Base-by-base conservation (phyloP, 75 land plant genomes). In the Larix kaempferi region DNA sequence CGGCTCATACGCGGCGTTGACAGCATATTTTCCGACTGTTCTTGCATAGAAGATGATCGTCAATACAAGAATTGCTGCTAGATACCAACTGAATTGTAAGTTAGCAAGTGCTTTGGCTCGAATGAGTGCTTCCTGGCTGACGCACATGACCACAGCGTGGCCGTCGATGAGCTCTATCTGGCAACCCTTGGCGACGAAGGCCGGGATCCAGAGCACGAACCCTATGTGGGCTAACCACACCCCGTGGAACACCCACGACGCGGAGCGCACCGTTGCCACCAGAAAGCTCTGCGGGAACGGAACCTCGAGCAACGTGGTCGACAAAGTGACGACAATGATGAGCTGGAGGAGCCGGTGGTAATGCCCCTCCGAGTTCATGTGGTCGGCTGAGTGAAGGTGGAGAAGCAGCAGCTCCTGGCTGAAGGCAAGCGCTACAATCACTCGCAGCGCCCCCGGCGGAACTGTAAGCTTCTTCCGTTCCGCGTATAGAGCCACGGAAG, bases 341-440 rank as follows among this genome's bases (percentile, higher is more conserved):
- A 83, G 44, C 54, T 83, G 85, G 19, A 83, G 85, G 10, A 80
- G 78, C 85, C 83, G 66, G 25, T 83, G 85, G 64, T 83, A 83
- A 49, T 83, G 82, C 7, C 82, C 81, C 29, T 80, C 81, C 19
- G 74, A 59, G 27, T 77, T 77, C 81, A 80, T 80, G 77, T 80
- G 81, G 63, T 83, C 85, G 12, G 85, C 81, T 5, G 85, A 83
- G 57, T 83, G 85, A 60, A 83, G 74, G 61, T 83, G 85, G 74
- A 83, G 79, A 1, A 83, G 78, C 15, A 83, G 78, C 4, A 80
- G 82, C 82, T 80, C 83, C 74, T 83, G 78, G 22, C 74, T 67
- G 16, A 83, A 82, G 3, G 85, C 82, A 21, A 83, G 10, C 3
- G 83, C 78, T 0, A 71, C 85, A 35, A 76, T 27, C 52, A 75